Evolutionary conservation across 2,329 filamentous ascomycete genomes (phyloP).

Genomic region (Pseudocercospora musae): DNA sequence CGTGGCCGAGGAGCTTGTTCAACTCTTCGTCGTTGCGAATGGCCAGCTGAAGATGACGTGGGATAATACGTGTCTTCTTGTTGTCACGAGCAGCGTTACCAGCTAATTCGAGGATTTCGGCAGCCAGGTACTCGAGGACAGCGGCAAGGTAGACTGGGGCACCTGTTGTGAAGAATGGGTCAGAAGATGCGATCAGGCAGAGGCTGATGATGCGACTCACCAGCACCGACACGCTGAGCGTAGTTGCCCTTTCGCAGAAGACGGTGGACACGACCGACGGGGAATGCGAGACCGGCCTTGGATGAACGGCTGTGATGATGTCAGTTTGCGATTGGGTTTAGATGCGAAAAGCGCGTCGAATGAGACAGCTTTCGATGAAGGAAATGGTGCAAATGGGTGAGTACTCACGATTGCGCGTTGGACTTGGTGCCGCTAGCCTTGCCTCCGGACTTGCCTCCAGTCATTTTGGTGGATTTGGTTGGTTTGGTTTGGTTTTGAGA

Average conservation of each 20-base stretch:
- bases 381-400: constrained; percentile 14
- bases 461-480: constrained; percentile 75
- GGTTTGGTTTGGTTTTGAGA: constrained; percentile 35
- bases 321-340: constrained; percentile 41
- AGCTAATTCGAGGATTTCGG: constrained; percentile 96
- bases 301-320: constrained; percentile 75
- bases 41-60: constrained; percentile 93
- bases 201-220: constrained; percentile 44
- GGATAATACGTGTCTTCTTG: constrained; percentile 99
- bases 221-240: constrained; percentile 97
- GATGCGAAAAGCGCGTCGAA: constrained; percentile 40
- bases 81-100: constrained; percentile 99
- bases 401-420: constrained; percentile 93
- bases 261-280: constrained; percentile 98
- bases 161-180: constrained; percentile 19
- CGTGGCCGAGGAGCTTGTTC: constrained; percentile 96
- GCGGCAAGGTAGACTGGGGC: constrained; percentile 73
- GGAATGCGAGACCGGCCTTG: constrained; percentile 98
- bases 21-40: constrained; percentile 97
- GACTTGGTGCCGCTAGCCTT: constrained; percentile 97
- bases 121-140: constrained; percentile 96
- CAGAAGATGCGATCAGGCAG: constrained; percentile 16
- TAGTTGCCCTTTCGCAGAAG: constrained; percentile 99
- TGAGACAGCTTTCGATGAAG: constrained; percentile 23
- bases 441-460: constrained; percentile 99